Evolutionary conservation across 495 filamentous ascomycete species (phyloP).

Genomic region (Neurospora sublineolata): DNA sequence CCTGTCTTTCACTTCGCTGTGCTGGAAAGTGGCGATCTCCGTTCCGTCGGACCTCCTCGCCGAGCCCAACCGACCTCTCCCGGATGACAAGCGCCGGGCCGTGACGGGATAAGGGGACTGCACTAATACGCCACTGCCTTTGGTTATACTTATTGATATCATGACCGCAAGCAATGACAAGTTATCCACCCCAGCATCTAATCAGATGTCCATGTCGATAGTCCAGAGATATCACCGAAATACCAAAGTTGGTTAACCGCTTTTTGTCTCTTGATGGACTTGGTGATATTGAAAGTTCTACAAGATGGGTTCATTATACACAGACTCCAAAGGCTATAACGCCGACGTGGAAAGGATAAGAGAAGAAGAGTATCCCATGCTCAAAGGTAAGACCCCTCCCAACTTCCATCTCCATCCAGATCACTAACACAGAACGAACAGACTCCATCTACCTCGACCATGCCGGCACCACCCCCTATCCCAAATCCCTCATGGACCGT

Average conservation of each 20-base stretch:
- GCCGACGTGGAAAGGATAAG: conserved; percentile 56
- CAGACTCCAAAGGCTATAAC: conserved; percentile 41
- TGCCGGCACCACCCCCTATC: conserved; percentile 75
- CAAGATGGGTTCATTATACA: background rate
- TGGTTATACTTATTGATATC: background rate
- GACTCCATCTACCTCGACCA: conserved; percentile 82
- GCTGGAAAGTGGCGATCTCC: conserved; percentile 35
- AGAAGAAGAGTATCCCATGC: conserved; percentile 66
- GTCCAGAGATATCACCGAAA: background rate
- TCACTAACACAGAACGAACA: conserved; percentile 24
- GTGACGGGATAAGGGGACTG: background rate
- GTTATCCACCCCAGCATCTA: background rate
- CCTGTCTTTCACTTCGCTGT: background rate
- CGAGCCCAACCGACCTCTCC: background rate
- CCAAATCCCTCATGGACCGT: conserved; percentile 68
- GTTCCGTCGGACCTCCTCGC: conserved; percentile 5
- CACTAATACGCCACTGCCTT: conserved; percentile 1
- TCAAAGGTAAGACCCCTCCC: conserved; percentile 48
- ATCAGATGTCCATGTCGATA: background rate
- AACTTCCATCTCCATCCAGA: background rate
- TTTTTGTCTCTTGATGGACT: background rate
- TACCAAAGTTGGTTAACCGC: background rate
- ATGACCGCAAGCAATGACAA: background rate
- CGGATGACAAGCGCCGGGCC: background rate
- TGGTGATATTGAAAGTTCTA: background rate